Evolutionary conservation across 352 stramenopile genomes (phyloP).

Genomic region (Phytophthora quininea): DNA sequence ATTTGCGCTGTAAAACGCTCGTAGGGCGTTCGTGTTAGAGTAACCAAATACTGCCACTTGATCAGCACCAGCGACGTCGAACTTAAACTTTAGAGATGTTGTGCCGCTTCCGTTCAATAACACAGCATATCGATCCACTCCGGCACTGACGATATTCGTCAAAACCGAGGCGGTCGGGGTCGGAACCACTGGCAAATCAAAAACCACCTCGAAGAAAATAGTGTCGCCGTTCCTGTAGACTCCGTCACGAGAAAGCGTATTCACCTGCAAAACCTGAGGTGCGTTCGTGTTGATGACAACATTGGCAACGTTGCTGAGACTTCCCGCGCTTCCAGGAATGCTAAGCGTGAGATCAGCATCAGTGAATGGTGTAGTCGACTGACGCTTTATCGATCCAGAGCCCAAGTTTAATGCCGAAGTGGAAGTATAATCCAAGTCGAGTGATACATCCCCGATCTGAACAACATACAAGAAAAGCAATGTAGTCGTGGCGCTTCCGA

Average conservation of each 20-base stretch:
- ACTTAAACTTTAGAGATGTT: slow-evolving; percentile 55
- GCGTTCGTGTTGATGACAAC: slow-evolving; percentile 62
- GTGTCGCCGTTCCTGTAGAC: slow-evolving; percentile 61
- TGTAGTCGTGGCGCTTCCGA: slow-evolving; percentile 47
- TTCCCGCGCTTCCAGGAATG: slow-evolving; percentile 41
- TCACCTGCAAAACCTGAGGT: slow-evolving; percentile 49
- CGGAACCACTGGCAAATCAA: slow-evolving; percentile 59
- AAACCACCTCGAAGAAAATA: slow-evolving; percentile 54
- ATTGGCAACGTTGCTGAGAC: slow-evolving; percentile 35
- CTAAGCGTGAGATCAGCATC: slow-evolving; percentile 56
- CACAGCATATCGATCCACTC: slow-evolving; percentile 44
- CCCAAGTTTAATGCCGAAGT: slow-evolving; percentile 55
- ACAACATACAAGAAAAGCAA: slow-evolving; percentile 65
- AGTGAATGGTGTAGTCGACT: slow-evolving; percentile 57
- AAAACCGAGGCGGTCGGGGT: slow-evolving; percentile 39
- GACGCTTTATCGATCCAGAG: slow-evolving; percentile 58
- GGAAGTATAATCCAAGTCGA: slow-evolving; percentile 54
- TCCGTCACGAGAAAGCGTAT: slow-evolving; percentile 57
- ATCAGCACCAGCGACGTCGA: slow-evolving; percentile 44
- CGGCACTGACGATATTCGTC: slow-evolving; percentile 32
- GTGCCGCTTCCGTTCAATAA: slow-evolving; percentile 56
- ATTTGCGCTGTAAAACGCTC: slow-evolving; percentile 43
- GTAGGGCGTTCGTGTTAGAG: slow-evolving; percentile 35
- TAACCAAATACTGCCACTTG: slow-evolving; percentile 53
- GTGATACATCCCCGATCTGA: slow-evolving; percentile 56